Evolutionary conservation across 306 rosid species (phyloP).

Genomic region (Vigna angularis): DNA sequence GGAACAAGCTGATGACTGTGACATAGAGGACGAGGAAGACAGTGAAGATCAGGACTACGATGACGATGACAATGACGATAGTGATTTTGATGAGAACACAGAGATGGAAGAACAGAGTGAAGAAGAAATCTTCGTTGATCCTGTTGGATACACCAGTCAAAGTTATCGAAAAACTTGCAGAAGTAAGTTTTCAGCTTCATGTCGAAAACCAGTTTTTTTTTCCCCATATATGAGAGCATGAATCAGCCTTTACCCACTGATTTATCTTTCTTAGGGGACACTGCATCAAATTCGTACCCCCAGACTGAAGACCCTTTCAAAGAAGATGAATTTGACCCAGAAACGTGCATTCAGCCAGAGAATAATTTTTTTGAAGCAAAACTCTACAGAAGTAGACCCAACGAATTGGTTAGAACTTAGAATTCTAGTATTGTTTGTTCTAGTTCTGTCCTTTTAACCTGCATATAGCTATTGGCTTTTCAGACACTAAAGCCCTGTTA

Average conservation of each 20-base stretch:
- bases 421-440: constrained; percentile 7
- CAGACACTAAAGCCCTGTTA: not conserved
- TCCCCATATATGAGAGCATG: not conserved
- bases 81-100: not conserved
- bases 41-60: not conserved
- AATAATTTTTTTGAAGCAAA: constrained; percentile 34
- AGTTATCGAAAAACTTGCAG: not conserved
- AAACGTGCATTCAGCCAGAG: constrained; percentile 22
- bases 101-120: constrained; percentile 13
- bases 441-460: not conserved
- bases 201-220: not conserved
- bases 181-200: constrained; percentile 27
- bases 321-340: constrained; percentile 1
- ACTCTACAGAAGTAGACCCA: not conserved
- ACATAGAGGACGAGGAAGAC: not conserved
- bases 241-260: not conserved
- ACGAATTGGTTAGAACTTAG: constrained; percentile 46
- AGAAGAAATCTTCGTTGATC: not conserved
- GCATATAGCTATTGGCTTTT: not conserved
- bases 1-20: not conserved
- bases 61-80: not conserved
- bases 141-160: not conserved
- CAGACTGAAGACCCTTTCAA: not conserved
- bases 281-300: not conserved
- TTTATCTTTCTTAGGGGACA: constrained; percentile 36